Evolutionary conservation across 2,329 filamentous ascomycete genomes (phyloP), one percentile per base, ranked within the genome.

Genomic region (Aureobasidium zeae): DNA sequence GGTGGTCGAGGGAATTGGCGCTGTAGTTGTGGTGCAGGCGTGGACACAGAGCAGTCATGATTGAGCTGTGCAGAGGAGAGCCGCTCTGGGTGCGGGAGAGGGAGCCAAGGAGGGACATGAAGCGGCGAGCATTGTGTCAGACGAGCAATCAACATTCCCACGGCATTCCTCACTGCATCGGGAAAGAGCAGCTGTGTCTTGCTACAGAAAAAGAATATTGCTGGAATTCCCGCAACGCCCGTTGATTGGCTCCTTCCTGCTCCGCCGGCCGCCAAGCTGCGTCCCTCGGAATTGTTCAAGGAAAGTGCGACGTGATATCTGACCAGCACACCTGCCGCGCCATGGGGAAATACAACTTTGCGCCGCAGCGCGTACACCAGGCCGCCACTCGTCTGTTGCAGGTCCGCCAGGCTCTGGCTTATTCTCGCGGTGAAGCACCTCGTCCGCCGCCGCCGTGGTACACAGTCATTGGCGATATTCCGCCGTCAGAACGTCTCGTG

Each of bases 81-180:
- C 29, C 24, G 45, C 38, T 61, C 63, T 60, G 53, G 62, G 58
- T 56, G 65, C 69, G 67, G 60, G 71, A 65, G 63, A 71, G 67
- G 64, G 66, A 66, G 65, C 68, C 69, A 66, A 72, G 61, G 65
- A 71, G 65, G 73, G 73, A 76, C 77, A 81, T 81, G 74, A 73
- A 73, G 71, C 58, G 65, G 61, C 66, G 67, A 64, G 70, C 77
- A 81, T 80, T 54, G 68, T 77, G 73, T 65, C 63, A 64, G 37
- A 39, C 26, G 24, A 19, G 21, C 42, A 45, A 24, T 35, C 31
- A 24, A 31, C 45, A 24, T 43, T 33, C 37, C 31, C 26, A n/a
- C 16, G 21, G 20, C 45, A 47, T 43, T 26, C 11, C 16, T 43
- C 36, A 39, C 25, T 22, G 30, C 36, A 39, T 39, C 9, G 12